A percentile compares a stretch with the other conserved stretches of the same genome.
phyloP scores from a whole-genome alignment of 2,329 filamentous ascomycete genomes.

The Sporothrix sp. region DNA sequence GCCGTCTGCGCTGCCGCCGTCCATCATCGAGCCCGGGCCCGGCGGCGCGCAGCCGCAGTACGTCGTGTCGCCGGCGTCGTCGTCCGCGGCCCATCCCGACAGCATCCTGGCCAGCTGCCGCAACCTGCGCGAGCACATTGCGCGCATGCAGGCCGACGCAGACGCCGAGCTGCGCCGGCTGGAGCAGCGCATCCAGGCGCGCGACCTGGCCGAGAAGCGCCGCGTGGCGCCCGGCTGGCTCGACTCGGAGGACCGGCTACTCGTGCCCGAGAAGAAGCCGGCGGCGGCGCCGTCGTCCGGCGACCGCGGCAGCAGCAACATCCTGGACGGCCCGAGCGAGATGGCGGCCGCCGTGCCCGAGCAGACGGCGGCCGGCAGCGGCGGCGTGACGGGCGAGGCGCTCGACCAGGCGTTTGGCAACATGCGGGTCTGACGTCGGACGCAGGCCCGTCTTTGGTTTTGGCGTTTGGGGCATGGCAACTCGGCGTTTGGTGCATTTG shows the following conservation, averaged over 20 bases:
- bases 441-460: not conserved
- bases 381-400: constrained; percentile 11
- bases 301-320: constrained; percentile 17
- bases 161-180: constrained; percentile 58
- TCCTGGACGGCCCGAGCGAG: too few species aligned
- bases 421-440: constrained; percentile 3
- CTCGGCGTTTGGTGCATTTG: too few species aligned
- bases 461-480: not conserved
- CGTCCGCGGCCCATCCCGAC: constrained; percentile 75
- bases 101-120: constrained; percentile 76
- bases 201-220: constrained; percentile 70
- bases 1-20: constrained; percentile 73
- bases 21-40: constrained; percentile 36
- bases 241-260: constrained; percentile 59
- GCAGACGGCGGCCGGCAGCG: not conserved
- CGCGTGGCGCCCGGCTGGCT: constrained; percentile 72
- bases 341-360: constrained; percentile 15
- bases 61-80: constrained; percentile 67
- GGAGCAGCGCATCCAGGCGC: constrained; percentile 53
- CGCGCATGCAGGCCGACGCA: constrained; percentile 57
- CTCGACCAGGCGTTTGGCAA: constrained; percentile 17
- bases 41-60: constrained; percentile 50
- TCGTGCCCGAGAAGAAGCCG: constrained; percentile 53
- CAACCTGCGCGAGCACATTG: constrained; percentile 66
- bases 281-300: constrained; percentile 25